These are phyloP conservation scores for Xylaria nigripes DNA, from an alignment of 495 filamentous ascomycete species.

Conservation along the genomic window DNA sequence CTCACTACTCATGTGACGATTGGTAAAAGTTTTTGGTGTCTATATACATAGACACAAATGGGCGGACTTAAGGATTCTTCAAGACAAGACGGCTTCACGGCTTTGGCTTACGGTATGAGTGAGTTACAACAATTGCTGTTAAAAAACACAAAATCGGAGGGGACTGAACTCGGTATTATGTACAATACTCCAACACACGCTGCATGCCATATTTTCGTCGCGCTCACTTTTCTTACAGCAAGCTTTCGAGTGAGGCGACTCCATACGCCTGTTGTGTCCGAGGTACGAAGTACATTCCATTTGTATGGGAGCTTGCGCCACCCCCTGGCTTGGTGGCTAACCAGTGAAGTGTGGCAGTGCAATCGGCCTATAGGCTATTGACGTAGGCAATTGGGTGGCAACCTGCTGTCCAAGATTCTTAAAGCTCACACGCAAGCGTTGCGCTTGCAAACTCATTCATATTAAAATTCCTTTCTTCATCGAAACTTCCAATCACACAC, in stretches of 20 bases:
- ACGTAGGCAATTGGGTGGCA: neutral
- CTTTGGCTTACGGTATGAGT: neutral
- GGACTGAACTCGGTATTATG: neutral
- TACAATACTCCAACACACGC: neutral
- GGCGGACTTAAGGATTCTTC: neutral
- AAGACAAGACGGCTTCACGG: neutral
- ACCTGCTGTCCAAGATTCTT: too few relatives aligned
- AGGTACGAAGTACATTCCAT: too few relatives aligned
- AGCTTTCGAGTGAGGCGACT: neutral
- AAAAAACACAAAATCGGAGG: neutral
- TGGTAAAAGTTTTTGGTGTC: neutral
- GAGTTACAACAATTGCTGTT: neutral
- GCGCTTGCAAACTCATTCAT: too few relatives aligned
- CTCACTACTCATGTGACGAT: neutral
- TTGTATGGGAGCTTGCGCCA: constrained; percentile 7
- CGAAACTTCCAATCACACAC: neutral
- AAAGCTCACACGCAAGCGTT: too few relatives aligned
- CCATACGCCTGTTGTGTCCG: too few relatives aligned
- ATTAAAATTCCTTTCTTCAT: too few relatives aligned
- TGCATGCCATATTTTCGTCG: neutral
- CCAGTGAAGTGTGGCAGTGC: constrained; percentile 5
- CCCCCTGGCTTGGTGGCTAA: neutral
- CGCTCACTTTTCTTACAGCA: neutral
- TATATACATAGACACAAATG: neutral
- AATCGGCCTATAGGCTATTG: neutral